Evolutionary conservation across 768 basidiomycete genomes (phyloP).

Genomic region (Hysterangium stoloniferum): DNA sequence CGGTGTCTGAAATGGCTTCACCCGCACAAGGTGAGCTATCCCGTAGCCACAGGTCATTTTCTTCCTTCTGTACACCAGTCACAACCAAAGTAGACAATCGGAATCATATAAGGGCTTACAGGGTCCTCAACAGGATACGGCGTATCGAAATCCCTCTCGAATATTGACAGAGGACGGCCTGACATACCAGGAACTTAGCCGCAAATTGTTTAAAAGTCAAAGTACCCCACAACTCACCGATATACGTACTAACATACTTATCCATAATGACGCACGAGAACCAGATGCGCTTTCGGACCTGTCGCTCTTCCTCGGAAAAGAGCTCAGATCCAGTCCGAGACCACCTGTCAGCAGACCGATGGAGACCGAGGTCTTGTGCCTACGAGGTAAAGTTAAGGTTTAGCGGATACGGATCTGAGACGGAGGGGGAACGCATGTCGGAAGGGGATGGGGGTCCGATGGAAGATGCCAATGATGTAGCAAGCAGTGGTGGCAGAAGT

Average conservation of each 20-base stretch:
- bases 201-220: background rate
- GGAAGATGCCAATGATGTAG: background rate
- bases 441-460: background rate
- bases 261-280: conserved; percentile 13
- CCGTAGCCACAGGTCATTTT: conserved; percentile 48
- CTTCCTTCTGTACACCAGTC: conserved; percentile 41
- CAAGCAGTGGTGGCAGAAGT: background rate
- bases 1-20: conserved; percentile 23
- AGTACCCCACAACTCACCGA: conserved; percentile 4
- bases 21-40: conserved; percentile 28
- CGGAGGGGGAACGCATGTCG: background rate
- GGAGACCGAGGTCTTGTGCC: conserved; percentile 22
- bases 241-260: conserved; percentile 14
- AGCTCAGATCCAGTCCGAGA: conserved; percentile 9
- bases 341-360: conserved; percentile 21
- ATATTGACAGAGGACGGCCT: conserved; percentile 46
- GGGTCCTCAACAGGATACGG: conserved; percentile 49
- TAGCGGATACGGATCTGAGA: background rate
- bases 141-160: conserved; percentile 64
- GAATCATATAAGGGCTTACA: conserved; percentile 28
- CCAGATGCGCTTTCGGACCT: conserved; percentile 14
- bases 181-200: background rate
- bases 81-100: conserved; percentile 5
- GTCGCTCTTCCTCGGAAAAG: conserved; percentile 9
- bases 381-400: background rate